Base-by-base conservation (phyloP, 106 monocot species). In the Triglochin maritima region DNA sequence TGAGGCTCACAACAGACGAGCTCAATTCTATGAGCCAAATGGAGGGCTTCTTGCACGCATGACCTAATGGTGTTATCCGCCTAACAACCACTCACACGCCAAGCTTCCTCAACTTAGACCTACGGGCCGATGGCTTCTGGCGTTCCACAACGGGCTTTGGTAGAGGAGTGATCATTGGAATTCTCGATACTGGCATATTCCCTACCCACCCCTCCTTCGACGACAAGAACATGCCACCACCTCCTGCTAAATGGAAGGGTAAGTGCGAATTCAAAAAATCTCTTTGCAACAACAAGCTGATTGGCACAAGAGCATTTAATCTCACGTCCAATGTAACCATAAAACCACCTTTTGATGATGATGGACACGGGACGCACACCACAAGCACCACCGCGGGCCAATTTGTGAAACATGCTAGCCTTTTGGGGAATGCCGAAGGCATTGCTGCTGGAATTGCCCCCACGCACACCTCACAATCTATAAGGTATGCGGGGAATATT, bases 211-310 rank as follows among this genome's bases (percentile, higher is more conserved):
- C 45, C 4, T 64, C 64, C 9, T 64, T 64, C 64, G 29, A 29
- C 29, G 29, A 29, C 29, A 29, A 29, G 29, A 29, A 29, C 29
- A 29, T 29, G 29, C 29, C 64, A 11, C 46, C 64, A 10, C 64
- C 64, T 11, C 64, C 64, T 2, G 10, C 64, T n/a, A 47, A 46
- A 7, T 64, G 64, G 64, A 64, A 46, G 64, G 64, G 64, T 9
- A 9, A 47, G 5, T 64, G 64, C 64, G 47, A 64, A 9, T 64
- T 64, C 64, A 6, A 46, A 9, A 6, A 3, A 4, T 59, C 58
- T 15, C 45, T 46, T 10, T 64, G 64, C 64, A 64, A 64, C 64
- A 64, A 64, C 64, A 64, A 64, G 64, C 9, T 64, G 46, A 64
- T 64, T 47, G 64, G 64, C 5, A 46, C 64, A 2, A 5, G 42